Conservation (phyloP, 169 alveolate species). For the Miamiensis avidus region DNA sequence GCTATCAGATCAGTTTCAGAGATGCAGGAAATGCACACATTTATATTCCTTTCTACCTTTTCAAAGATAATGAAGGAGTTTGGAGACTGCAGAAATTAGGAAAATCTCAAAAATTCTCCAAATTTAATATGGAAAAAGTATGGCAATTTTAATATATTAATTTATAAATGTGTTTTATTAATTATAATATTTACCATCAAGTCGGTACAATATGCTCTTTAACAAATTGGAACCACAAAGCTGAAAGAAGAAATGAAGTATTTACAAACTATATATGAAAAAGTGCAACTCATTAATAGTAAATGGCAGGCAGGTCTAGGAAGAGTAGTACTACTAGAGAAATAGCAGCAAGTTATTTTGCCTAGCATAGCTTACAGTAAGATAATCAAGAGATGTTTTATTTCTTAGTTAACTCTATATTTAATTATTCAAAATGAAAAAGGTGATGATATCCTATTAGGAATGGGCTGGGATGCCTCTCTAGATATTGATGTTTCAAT, state of each 20-base stretch:
- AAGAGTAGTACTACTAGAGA: not conserved
- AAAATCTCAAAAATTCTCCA: not conserved
- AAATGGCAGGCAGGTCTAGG: not conserved
- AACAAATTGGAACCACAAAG: not conserved
- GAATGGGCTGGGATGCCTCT: not conserved
- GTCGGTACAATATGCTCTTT: not conserved
- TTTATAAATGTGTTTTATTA: too few relatives aligned
- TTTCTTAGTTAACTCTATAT: too few relatives aligned
- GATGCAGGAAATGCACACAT: not conserved
- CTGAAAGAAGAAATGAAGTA: not conserved
- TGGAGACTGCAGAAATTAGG: not conserved
- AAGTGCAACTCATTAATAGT: too few relatives aligned
- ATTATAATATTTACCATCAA: too few relatives aligned
- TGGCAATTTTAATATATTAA: too few relatives aligned
- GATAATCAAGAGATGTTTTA: too few relatives aligned
- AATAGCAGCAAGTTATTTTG: too few relatives aligned
- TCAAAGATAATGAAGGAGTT: not conserved
- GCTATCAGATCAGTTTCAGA: not conserved
- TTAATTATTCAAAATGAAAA: too few relatives aligned
- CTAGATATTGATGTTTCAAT: not conserved
- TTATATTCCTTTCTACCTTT: not conserved
- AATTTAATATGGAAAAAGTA: not conserved
- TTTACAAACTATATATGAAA: not conserved
- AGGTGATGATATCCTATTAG: not conserved
- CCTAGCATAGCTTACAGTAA: not conserved